Percentiles rank a stretch among this genome's conserved stretches.
Evolutionary conservation across 495 filamentous ascomycete species (phyloP).

Genomic region (Neurospora sp.): DNA sequence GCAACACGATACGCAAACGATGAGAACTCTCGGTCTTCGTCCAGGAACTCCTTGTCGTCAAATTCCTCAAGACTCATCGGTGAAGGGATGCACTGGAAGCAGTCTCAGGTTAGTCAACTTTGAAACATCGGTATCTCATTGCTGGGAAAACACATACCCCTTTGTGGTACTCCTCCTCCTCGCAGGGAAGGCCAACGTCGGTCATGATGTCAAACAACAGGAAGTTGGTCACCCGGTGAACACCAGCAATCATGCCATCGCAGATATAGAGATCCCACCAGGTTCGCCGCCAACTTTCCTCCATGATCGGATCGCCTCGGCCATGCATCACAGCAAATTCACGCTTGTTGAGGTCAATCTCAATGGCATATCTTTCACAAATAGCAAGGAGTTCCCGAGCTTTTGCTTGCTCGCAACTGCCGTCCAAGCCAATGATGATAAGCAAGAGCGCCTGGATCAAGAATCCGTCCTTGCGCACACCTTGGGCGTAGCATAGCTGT

Average conservation of each 20-base stretch:
- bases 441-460: conserved; percentile 69
- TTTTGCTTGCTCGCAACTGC: conserved; percentile 55
- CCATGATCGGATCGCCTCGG: conserved; percentile 36
- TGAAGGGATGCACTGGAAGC: conserved; percentile 47
- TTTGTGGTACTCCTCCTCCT: conserved; percentile 57
- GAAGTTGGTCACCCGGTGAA: conserved; percentile 48
- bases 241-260: conserved; percentile 55
- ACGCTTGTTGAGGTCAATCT: conserved; percentile 62
- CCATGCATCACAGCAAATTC: conserved; percentile 38
- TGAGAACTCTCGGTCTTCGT: conserved; percentile 56
- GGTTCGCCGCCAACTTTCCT: conserved; percentile 72
- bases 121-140: not conserved
- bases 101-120: conserved; percentile 3
- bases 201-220: conserved; percentile 42
- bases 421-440: conserved; percentile 68
- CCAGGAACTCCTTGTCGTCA: conserved; percentile 55
- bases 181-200: conserved; percentile 62
- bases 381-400: conserved; percentile 55
- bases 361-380: conserved; percentile 60
- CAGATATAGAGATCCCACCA: conserved; percentile 89
- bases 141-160: conserved; percentile 39
- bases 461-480: conserved; percentile 49
- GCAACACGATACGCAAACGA: conserved; percentile 72
- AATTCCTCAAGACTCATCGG: conserved; percentile 58
- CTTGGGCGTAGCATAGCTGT: conserved; percentile 37